A percentile compares a stretch with the other conserved stretches of the same genome.
Conservation (phyloP, 2,329 filamentous ascomycete species). For the Macrophomina pseudophaseolina region DNA sequence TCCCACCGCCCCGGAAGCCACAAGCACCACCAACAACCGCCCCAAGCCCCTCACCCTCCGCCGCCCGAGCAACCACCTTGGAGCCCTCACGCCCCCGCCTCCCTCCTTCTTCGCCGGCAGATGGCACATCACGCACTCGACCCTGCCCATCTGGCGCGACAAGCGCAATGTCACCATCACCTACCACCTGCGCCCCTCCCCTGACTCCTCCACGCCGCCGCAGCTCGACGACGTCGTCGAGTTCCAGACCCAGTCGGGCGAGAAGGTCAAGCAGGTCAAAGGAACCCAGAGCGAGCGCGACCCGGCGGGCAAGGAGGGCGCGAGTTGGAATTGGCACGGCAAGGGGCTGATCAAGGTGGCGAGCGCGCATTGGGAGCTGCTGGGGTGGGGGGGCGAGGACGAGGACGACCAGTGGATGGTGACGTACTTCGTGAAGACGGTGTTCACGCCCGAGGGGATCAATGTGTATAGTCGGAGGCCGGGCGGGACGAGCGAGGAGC, state of each 20-base stretch:
- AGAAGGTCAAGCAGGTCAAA: background rate
- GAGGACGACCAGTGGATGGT: constrained; percentile 3
- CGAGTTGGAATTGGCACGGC: constrained; percentile 6
- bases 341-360: constrained; percentile 5
- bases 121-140: constrained; percentile 33
- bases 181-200: background rate
- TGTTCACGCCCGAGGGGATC: constrained; percentile 4
- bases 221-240: constrained; percentile 2
- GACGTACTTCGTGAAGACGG: constrained; percentile 7
- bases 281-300: background rate
- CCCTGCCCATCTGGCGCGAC: constrained; percentile 33
- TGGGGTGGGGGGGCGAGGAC: constrained; percentile 3
- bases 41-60: background rate
- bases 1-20: background rate
- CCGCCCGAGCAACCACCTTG: background rate
- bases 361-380: constrained; percentile 8
- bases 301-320: background rate
- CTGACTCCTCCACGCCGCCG: background rate
- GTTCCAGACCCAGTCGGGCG: background rate
- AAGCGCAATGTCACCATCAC: constrained; percentile 9
- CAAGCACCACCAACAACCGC: background rate
- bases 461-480: constrained; percentile 1
- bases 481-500: background rate
- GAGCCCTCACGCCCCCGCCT: constrained; percentile 28
- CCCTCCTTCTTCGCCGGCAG: constrained; percentile 20